A percentile compares a stretch with the other conserved stretches of the same genome.
Conservation (phyloP, 306 rosid species). For the Pyrus betulifolia region DNA sequence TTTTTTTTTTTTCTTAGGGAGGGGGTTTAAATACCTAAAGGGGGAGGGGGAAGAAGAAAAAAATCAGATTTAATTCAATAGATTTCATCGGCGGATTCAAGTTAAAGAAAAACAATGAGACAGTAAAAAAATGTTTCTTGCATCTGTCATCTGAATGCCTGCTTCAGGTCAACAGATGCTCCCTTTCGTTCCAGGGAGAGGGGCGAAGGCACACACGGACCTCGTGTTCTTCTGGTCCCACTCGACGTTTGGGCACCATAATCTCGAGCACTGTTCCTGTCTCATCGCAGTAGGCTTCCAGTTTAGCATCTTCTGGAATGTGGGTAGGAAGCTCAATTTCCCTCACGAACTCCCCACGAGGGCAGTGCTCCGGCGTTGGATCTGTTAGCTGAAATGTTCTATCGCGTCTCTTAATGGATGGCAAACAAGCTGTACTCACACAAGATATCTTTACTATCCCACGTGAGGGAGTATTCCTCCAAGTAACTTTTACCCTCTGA, state of each 20-base stretch:
- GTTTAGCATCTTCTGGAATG: constrained; percentile 55
- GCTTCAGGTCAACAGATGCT: constrained; percentile 45
- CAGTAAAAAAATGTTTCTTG: constrained; percentile 11
- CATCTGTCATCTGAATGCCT: constrained; percentile 13
- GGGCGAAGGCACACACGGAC: constrained; percentile 57
- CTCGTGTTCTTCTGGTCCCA: constrained; percentile 57
- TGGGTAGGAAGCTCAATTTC: constrained; percentile 54
- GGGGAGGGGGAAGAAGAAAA: background rate
- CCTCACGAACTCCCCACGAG: constrained; percentile 53
- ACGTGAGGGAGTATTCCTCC: constrained; percentile 50
- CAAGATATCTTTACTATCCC: constrained; percentile 56
- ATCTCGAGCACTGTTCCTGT: constrained; percentile 57
- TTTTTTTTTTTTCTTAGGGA: background rate
- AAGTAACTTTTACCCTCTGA: constrained; percentile 49
- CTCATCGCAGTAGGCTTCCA: constrained; percentile 57
- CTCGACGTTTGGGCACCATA: constrained; percentile 45
- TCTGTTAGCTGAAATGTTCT: constrained; percentile 60
- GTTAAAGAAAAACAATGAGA: constrained; percentile 15
- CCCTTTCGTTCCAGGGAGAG: constrained; percentile 39
- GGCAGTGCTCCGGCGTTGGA: constrained; percentile 53
- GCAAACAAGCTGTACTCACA: constrained; percentile 45
- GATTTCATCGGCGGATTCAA: constrained; percentile 13
- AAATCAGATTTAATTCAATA: constrained; percentile 13
- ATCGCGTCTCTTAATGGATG: constrained; percentile 44
- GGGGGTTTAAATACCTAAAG: constrained; percentile 3